Base-by-base conservation (phyloP, 2,329 filamentous ascomycete genomes). In the Penicillium sp. region DNA sequence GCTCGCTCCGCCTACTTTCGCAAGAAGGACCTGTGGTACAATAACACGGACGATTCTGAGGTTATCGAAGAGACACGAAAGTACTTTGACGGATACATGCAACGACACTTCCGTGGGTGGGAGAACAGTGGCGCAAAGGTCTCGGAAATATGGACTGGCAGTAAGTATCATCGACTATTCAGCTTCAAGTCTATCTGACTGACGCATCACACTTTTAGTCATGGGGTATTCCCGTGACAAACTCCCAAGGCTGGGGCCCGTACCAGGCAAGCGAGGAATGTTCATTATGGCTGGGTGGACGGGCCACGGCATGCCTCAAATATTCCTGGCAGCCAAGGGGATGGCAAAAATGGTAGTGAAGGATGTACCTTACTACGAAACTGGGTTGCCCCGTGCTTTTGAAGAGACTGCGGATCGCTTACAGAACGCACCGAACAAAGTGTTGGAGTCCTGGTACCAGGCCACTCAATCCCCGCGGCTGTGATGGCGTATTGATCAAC, bases 1-100 rank as follows among this genome's bases (percentile, higher is more conserved):
- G 81, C 72, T 1, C 78, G 78, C 1, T 75, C 82, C 9, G 55
- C 53, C n/a, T 63, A 62, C 37, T 44, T 58, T 2, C 19, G 53
- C 1, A 53, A 55, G 2, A 55, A 47, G 3, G 26, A 21, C 4
- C 4, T 5, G 10, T 42, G 39, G 39, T 42, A 42, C n/a, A 31
- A 31, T 9, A 42, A 42, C 17, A n/a, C n/a, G 4, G 19, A 42
- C 13, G 39, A 42, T 19, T 17, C n/a, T 15, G 26, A 29, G 53
- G 59, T 82, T 17, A 76, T 77, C 31, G 60, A 65, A 2, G 53
- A 68, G 77, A 28, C 61, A 56, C 39, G 68, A 69, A 2, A 73
- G 68, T 57, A 70, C 47, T 67, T 64, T 42, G 59, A 67, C 29
- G 61, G 55, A 15, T 68, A 61, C 43, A 67, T 69, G 65, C 65